These are phyloP conservation scores for Eucalyptus victrix DNA, from an alignment of 345 rosid genomes.

Conservation along the genomic window DNA sequence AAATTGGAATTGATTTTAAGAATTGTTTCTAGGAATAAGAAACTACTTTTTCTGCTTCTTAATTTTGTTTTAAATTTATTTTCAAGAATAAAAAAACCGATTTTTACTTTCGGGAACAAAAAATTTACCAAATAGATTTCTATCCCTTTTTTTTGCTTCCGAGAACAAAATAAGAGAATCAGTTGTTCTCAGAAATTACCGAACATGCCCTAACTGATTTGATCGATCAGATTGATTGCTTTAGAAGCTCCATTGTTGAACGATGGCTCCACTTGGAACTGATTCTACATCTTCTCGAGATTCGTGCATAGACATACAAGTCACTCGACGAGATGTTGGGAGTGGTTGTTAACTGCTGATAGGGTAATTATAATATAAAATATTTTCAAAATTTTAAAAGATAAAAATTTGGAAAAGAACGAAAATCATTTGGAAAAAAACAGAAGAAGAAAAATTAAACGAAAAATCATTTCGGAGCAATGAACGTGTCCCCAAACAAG, in stretches of 20 bases:
- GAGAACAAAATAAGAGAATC: accelerated
- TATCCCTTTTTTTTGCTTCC: too few species aligned
- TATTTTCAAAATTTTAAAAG: not conserved
- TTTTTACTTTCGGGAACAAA: accelerated
- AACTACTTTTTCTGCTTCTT: too few species aligned
- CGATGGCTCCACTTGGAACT: not conserved
- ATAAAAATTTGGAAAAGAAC: not conserved
- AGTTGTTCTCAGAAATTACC: too few species aligned
- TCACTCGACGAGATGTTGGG: not conserved
- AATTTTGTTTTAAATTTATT: too few species aligned
- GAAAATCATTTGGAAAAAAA: not conserved
- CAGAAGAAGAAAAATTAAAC: not conserved
- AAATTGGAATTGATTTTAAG: too few species aligned
- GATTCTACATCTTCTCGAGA: not conserved
- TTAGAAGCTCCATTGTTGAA: not conserved
- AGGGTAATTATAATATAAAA: not conserved
- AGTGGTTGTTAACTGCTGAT: not conserved
- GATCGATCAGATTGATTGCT: not conserved
- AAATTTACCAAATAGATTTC: too few species aligned
- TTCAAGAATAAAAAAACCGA: too few species aligned
- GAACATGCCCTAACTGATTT: not conserved
- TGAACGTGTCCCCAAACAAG: not conserved
- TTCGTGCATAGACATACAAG: not conserved
- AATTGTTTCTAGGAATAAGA: accelerated
- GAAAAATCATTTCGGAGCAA: not conserved